A percentile compares a stretch with the other conserved stretches of the same genome.
phyloP scores from a whole-genome alignment of 2,329 filamentous ascomycete genomes.

The Botrytis aclada region DNA sequence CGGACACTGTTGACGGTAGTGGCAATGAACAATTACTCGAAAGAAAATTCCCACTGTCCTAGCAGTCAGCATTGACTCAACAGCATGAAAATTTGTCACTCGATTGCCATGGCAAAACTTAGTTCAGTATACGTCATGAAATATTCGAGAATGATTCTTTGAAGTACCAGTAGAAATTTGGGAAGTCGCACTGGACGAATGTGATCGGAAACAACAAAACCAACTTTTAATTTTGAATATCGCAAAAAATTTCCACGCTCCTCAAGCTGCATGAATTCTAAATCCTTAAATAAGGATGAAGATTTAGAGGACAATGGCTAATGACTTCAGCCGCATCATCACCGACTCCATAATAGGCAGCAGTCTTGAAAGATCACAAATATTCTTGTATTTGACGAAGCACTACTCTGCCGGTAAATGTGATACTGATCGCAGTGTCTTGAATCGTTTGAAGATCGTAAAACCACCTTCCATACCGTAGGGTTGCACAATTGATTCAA shows the following conservation, averaged over 20 bases:
- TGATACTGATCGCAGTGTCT: not conserved
- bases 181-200: not conserved
- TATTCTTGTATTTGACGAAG: not conserved
- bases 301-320: not conserved
- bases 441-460: not conserved
- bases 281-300: not conserved
- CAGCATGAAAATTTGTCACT: rapidly evolving
- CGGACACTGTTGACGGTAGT: not conserved
- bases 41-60: not conserved
- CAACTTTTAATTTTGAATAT: not conserved
- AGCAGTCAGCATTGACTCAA: not conserved
- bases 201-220: not conserved
- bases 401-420: not conserved
- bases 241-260: not conserved
- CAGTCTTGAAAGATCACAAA: not conserved
- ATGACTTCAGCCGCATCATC: not conserved
- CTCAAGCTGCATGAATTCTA: not conserved
- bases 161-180: not conserved
- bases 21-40: not conserved
- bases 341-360: not conserved
- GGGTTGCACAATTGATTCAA: not conserved
- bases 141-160: not conserved
- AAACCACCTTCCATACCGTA: not conserved
- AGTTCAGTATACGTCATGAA: not conserved
- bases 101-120: not conserved